Evolutionary conservation across 495 filamentous ascomycete genomes (phyloP).

Genomic region (Xylaria scruposa): DNA sequence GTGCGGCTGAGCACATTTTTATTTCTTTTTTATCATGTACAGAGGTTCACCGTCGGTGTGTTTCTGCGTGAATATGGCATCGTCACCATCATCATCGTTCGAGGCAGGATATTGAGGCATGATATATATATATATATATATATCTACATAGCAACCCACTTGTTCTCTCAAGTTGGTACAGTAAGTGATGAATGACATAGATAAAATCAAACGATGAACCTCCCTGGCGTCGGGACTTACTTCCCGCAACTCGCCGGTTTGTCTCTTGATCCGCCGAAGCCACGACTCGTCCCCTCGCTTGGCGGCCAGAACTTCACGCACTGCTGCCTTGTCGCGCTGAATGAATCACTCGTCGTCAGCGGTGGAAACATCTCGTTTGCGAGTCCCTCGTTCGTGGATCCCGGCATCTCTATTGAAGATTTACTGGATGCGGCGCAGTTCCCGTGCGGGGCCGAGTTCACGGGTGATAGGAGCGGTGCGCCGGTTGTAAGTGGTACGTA

Average conservation of each 20-base stretch:
- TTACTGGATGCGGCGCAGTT: conserved; percentile 35
- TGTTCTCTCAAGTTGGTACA: not conserved
- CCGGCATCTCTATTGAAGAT: conserved; percentile 26
- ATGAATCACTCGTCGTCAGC: conserved; percentile 30
- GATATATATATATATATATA: not conserved
- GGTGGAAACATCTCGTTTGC: conserved; percentile 37
- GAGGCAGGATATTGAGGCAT: not conserved
- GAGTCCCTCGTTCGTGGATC: conserved; percentile 32
- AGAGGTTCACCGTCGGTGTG: not conserved
- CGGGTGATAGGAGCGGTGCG: conserved; percentile 41
- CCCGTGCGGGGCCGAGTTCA: conserved; percentile 45
- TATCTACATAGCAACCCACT: not conserved
- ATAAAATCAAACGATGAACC: not conserved
- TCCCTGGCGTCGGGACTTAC: conserved; percentile 28
- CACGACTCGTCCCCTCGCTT: conserved; percentile 23
- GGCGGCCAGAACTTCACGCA: conserved; percentile 41
- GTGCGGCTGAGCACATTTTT: not conserved
- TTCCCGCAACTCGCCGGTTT: conserved; percentile 40
- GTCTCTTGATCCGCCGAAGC: conserved; percentile 20
- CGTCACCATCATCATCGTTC: too few species aligned
- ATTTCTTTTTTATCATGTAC: not conserved
- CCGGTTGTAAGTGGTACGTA: conserved; percentile 28
- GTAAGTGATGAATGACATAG: conserved; percentile 2
- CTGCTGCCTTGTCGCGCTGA: conserved; percentile 38
- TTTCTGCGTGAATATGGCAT: too few species aligned